Evolutionary conservation across 1,139 yeast genomes (phyloP).

Genomic region (Meyerozyma guilliermondii): DNA sequence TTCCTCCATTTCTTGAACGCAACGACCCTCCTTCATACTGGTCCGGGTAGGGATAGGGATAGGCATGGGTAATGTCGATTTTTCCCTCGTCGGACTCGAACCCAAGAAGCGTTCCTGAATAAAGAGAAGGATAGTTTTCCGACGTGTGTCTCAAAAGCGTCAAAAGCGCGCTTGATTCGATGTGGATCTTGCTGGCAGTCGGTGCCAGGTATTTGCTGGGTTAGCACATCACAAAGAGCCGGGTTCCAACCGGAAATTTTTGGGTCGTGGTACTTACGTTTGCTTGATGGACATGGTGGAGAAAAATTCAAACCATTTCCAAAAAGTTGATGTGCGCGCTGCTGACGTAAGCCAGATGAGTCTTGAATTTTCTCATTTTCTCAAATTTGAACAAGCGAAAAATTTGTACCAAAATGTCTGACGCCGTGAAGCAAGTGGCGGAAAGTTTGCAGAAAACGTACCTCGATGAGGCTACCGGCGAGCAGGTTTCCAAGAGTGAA

Average conservation of each 20-base stretch:
- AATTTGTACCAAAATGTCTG: constrained; percentile 29
- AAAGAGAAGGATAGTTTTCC: constrained; percentile 61
- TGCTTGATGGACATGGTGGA: constrained; percentile 21
- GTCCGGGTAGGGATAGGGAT: constrained; percentile 57
- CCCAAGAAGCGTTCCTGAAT: constrained; percentile 76
- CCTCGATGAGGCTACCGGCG: constrained; percentile 93
- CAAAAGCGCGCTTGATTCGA: constrained; percentile 60
- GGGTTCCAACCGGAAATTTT: background rate
- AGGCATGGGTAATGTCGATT: constrained; percentile 55
- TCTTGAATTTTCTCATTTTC: background rate
- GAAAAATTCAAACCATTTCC: background rate
- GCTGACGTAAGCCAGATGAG: constrained; percentile 2
- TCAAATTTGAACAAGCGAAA: background rate
- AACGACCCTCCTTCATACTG: constrained; percentile 53
- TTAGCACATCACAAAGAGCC: constrained; percentile 2
- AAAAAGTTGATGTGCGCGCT: background rate
- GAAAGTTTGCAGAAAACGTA: constrained; percentile 83
- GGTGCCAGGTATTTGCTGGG: constrained; percentile 32
- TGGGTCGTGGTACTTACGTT: constrained; percentile 13
- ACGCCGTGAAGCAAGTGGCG: constrained; percentile 54
- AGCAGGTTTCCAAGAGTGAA: constrained; percentile 93
- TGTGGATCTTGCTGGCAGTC: constrained; percentile 39
- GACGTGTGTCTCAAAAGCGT: constrained; percentile 72
- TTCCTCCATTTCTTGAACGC: constrained; percentile 55
- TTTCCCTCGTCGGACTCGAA: constrained; percentile 55